Evolutionary conservation across 768 basidiomycete species (phyloP).

Genomic region (Suillus placidus): DNA sequence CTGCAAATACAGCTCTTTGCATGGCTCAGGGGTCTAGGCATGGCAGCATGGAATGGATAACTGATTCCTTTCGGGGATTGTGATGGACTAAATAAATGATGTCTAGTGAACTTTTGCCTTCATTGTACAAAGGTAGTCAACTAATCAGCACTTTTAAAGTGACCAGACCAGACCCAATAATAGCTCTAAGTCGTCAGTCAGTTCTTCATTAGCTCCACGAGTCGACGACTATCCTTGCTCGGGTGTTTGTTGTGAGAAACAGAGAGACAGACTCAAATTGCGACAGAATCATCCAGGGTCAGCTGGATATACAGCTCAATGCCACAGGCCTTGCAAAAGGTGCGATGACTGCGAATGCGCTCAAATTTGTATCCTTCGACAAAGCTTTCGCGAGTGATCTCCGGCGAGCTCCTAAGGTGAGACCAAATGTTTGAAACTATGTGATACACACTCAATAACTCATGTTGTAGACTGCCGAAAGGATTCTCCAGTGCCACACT

Average conservation of each 20-base stretch:
- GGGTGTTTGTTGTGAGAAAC: slow-evolving; percentile 71
- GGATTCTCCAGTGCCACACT: slow-evolving; percentile 59
- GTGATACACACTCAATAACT: not conserved
- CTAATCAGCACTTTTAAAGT: not conserved
- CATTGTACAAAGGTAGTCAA: not conserved
- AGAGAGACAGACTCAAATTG: slow-evolving; percentile 78
- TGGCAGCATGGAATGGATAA: not conserved
- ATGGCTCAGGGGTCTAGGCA: not conserved
- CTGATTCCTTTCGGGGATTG: not conserved
- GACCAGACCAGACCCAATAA: not conserved
- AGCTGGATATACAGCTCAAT: slow-evolving; percentile 70
- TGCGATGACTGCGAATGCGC: slow-evolving; percentile 50
- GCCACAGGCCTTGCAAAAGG: slow-evolving; percentile 64
- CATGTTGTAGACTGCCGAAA: slow-evolving; percentile 60
- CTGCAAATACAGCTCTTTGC: not conserved
- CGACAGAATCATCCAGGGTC: slow-evolving; percentile 70
- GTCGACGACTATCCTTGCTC: slow-evolving; percentile 32
- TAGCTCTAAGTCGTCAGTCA: not conserved
- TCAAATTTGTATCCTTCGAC: slow-evolving; percentile 58
- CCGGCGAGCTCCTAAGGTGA: slow-evolving; percentile 64
- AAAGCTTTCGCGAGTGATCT: slow-evolving; percentile 75
- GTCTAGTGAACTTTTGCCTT: not conserved
- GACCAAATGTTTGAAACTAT: slow-evolving; percentile 8
- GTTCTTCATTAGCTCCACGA: not conserved
- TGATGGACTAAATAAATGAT: not conserved